Conservation (phyloP, 306 rosid species). For the Lagenaria siceraria region DNA sequence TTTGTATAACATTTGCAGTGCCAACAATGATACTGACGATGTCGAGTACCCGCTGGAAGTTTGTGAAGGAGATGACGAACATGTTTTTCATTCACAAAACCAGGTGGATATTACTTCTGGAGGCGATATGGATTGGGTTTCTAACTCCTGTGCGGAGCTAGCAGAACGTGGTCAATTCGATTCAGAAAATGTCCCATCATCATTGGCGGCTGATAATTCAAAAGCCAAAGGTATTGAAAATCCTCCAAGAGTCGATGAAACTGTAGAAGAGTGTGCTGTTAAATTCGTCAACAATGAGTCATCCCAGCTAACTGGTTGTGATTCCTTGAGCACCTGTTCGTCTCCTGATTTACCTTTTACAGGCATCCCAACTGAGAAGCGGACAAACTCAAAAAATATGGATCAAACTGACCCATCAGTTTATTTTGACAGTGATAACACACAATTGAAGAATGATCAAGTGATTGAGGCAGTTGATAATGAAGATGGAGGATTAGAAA, state of each 20-base stretch:
- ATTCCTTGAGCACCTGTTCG: neutral
- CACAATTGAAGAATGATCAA: neutral
- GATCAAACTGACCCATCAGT: neutral
- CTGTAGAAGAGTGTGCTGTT: neutral
- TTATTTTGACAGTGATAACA: neutral
- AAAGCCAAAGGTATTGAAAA: neutral
- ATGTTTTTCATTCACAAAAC: neutral
- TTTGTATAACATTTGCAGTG: neutral
- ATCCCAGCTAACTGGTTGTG: neutral
- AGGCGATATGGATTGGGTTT: neutral
- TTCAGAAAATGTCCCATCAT: slow-evolving; percentile 4
- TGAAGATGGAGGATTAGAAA: neutral
- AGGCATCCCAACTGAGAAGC: neutral
- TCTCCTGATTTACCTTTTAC: neutral
- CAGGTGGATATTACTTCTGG: neutral
- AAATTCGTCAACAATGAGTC: neutral
- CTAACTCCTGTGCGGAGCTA: neutral
- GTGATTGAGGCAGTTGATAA: neutral
- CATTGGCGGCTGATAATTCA: slow-evolving; percentile 17
- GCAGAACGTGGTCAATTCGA: neutral
- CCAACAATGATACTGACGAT: neutral
- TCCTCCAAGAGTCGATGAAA: neutral
- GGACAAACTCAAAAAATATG: neutral
- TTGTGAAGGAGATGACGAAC: slow-evolving; percentile 1
- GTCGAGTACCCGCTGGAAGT: neutral